Evolutionary conservation across 176 grass and related monocot species (phyloP).

Genomic region (Triticum turgidum): DNA sequence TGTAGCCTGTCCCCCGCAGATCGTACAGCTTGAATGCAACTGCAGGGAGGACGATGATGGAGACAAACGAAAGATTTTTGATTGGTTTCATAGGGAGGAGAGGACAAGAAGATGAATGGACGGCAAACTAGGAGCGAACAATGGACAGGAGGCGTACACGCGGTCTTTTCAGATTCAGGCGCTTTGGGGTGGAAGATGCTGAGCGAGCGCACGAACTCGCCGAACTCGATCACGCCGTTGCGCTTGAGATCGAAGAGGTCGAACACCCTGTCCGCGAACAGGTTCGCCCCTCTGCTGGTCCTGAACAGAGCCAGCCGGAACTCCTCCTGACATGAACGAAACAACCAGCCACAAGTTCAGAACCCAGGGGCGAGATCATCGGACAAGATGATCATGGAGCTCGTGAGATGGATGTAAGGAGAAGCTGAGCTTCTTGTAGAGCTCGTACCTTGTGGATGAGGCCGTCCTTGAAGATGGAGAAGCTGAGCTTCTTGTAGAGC

Average conservation of each 20-base stretch:
- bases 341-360: too few species aligned
- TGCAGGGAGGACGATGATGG: conserved; percentile 22
- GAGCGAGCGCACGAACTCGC: conserved; percentile 73
- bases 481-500: conserved; percentile 72
- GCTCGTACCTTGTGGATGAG: conserved; percentile 72
- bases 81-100: background rate
- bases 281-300: conserved; percentile 55
- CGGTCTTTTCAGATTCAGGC: conserved; percentile 44
- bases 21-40: conserved; percentile 89
- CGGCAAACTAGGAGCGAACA: background rate
- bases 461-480: conserved; percentile 71
- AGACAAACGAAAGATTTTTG: background rate
- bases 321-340: conserved; percentile 49
- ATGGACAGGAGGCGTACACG: conserved; percentile 37
- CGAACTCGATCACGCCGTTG: conserved; percentile 75
- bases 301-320: conserved; percentile 70
- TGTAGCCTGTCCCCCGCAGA: conserved; percentile 70
- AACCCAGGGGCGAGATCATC: background rate
- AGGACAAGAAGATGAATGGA: background rate
- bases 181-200: conserved; percentile 68
- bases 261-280: conserved; percentile 86
- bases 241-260: conserved; percentile 72
- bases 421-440: too few species aligned
- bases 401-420: too few species aligned
- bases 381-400: too few species aligned